Evolutionary conservation across 2,329 filamentous ascomycete genomes (phyloP), one percentile per base, ranked within the genome.

Genomic region (Fusarium domesticum): DNA sequence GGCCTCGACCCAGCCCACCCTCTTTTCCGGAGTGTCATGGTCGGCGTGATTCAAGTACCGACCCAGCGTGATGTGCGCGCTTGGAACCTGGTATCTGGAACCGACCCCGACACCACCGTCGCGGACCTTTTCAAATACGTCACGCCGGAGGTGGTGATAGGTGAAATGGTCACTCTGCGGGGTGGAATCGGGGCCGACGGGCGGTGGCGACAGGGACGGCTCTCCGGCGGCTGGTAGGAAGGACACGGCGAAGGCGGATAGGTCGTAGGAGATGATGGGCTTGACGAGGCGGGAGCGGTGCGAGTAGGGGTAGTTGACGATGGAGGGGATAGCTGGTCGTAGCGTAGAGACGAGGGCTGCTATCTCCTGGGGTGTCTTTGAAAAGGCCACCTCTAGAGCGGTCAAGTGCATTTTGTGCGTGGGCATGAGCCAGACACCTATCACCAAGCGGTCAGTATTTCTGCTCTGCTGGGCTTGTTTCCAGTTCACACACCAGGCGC

Each of bases 391-490:
- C 65, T 97, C 92, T 3, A 96, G 75, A 1, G 83, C 79, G 0
- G 92, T 97, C 69, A 95, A 81, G 67, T 97, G 92, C 61, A 96
- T 83, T 47, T 79, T 78, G 42, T 85, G 73, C 8, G 75, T 68
- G 0, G 91, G 89, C 86, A 95, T 95, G 34, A 92, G 74, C 92
- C 92, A 97, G 18, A 95, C 70, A 53, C 76, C 88, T 91, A 53
- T 33, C 7, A 3, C 37, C 4, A 11, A 35, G 11, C 12, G 8
- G 15, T 43, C n/a, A 34, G 35, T 8, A 35, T 34, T 8, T 12
- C 5, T 5, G 5, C 14, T 5, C 6, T 14, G 8, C 2, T 12
- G 34, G 0, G 8, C 10, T 18, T 18, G 8, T 5, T n/a, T 18
- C n/a, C 12, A 6, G 14, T 33, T 6, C 17, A 72, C 84, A 64